Evolutionary conservation across 2,329 filamentous ascomycete species (phyloP), one percentile per base, ranked within the genome.

Genomic region (Aureobasidium sp.): DNA sequence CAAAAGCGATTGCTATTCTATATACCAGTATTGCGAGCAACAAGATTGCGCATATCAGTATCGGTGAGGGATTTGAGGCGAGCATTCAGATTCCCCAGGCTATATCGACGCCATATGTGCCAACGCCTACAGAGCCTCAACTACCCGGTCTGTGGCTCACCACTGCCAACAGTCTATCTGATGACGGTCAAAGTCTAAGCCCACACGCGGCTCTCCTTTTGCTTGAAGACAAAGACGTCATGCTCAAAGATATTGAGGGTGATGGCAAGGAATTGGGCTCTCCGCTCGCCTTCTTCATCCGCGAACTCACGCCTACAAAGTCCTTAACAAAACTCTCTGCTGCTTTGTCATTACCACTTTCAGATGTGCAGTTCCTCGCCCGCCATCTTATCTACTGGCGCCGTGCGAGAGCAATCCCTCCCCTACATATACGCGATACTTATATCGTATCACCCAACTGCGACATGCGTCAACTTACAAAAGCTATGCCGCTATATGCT

Each of bases 361-460:
- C 85, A 36, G 90, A 96, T 67, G 88, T 97, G 65, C 88, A 93
- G 66, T 87, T 90, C 68, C 89, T 96, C 65, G 91, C 92, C 10
- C 89, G 90, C 63, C 94, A 97, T 76, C 87, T 99, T 65, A 91
- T 97, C 64, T 96, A 95, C 76, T 97, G 93, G 92, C 87, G 94
- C 27, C 88, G 92, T 62, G 94, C 93, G 51, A 89, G 95, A 64
- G 88, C 93, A 17, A 93, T 97, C 44, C 89, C 91, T 5, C 94
- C 94, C 0, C 83, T 99, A 6, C 91, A 97, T 70, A 88, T 89
- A 47, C 84, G 92, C 52, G 92, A 97, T 72, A 88, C 87, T 12
- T 99, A 97, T 74, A 88, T 97, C 37, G 84, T 97, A 32, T 95
- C 90, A 1, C 92, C 93, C 0, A 95, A 96, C 72, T 91, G 91